Evolutionary conservation across 129 eudicot species (phyloP).

Genomic region (Helichrysum umbraculigerum): DNA sequence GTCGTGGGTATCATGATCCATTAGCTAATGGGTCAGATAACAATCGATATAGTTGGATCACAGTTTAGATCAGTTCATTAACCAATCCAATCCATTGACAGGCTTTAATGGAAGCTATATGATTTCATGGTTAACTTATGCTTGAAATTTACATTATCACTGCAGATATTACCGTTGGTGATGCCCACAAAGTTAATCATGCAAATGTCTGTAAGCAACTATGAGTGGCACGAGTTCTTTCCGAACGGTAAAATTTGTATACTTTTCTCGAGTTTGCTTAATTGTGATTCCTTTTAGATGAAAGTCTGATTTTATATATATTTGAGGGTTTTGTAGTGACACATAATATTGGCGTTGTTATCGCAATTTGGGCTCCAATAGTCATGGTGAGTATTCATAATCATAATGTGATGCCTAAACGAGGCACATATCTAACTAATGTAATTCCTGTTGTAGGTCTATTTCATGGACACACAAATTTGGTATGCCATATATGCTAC

Average conservation of each 20-base stretch:
- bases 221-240: slow-evolving; percentile 97
- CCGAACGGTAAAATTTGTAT: slow-evolving; percentile 61
- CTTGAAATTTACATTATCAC: slow-evolving; percentile 23
- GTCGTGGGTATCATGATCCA: not conserved
- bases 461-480: slow-evolving; percentile 97
- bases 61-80: not conserved
- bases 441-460: slow-evolving; percentile 55
- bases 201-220: slow-evolving; percentile 56
- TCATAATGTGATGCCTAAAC: slow-evolving; percentile 6
- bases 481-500: slow-evolving; percentile 96
- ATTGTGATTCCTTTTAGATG: slow-evolving; percentile 21
- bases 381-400: slow-evolving; percentile 67
- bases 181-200: slow-evolving; percentile 75
- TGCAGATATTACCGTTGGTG: slow-evolving; percentile 80
- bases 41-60: not conserved
- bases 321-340: slow-evolving; percentile 58
- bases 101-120: not conserved
- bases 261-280: not conserved
- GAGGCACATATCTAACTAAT: slow-evolving; percentile 12
- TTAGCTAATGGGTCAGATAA: not conserved
- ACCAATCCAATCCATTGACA: not conserved
- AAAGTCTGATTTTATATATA: slow-evolving; percentile 13
- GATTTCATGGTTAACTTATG: slow-evolving; percentile 18
- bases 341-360: slow-evolving; percentile 74
- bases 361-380: slow-evolving; percentile 94